A percentile compares a stretch with the other conserved stretches of the same genome.
Evolutionary conservation across 2,329 filamentous ascomycete species (phyloP).

Genomic region (Leptographium galeiforme): DNA sequence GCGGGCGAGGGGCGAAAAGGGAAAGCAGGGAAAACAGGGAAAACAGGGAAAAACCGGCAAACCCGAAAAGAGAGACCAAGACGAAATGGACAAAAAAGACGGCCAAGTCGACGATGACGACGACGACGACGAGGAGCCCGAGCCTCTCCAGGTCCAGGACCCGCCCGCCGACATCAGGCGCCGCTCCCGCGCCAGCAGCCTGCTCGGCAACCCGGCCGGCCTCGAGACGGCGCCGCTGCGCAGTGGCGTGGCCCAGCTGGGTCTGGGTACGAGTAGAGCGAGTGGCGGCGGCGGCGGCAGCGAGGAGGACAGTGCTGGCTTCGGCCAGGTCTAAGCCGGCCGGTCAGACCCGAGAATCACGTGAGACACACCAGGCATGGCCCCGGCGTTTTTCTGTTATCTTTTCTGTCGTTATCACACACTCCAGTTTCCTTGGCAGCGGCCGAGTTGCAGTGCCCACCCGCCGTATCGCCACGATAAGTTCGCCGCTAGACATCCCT

Average conservation of each 20-base stretch:
- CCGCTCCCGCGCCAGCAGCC: conserved; percentile 40
- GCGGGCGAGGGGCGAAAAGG: conserved; percentile 23
- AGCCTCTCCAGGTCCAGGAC: conserved; percentile 28
- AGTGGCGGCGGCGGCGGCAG: too few species aligned
- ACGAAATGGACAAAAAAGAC: conserved; percentile 10
- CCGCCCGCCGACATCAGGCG: conserved; percentile 40
- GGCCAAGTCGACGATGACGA: conserved; percentile 16
- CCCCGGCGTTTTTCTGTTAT: too few species aligned
- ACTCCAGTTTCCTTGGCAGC: too few species aligned
- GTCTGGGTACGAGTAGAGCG: too few species aligned
- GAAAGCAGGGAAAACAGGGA: conserved; percentile 7
- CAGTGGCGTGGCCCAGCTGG: neutral
- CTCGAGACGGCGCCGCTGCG: conserved; percentile 21
- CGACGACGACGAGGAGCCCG: conserved; percentile 17
- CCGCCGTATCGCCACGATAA: too few species aligned
- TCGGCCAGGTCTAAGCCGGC: conserved; percentile 6
- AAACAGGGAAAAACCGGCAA: conserved; percentile 7
- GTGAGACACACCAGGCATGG: too few species aligned
- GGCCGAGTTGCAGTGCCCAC: too few species aligned
- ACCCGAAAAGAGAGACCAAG: conserved; percentile 15
- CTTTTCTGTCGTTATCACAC: too few species aligned
- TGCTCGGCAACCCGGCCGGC: conserved; percentile 26
- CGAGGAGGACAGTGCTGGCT: neutral
- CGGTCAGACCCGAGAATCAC: too few species aligned
- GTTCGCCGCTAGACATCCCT: too few species aligned